phyloP scores from a whole-genome alignment of 805 yeast species.

The Lipomyces kockii region DNA sequence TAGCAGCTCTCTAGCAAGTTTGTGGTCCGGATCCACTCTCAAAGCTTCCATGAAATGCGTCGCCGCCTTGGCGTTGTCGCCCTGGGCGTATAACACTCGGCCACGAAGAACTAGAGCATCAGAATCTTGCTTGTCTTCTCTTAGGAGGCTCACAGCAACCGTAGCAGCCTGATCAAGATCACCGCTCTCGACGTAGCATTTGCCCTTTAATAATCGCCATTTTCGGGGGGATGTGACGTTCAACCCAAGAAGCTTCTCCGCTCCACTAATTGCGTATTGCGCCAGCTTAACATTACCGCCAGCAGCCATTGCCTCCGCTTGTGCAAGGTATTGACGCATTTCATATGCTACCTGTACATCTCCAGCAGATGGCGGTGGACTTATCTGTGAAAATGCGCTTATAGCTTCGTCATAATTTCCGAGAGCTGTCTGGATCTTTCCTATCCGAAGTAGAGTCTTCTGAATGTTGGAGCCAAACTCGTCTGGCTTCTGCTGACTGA shows the following conservation, averaged over 20 bases:
- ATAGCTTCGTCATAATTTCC: conserved; percentile 48
- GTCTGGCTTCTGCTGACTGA: conserved; percentile 21
- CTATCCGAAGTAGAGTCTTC: conserved; percentile 47
- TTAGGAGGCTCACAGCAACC: conserved; percentile 45
- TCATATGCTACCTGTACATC: conserved; percentile 44
- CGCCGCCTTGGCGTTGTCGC: conserved; percentile 47
- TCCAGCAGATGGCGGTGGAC: conserved; percentile 36
- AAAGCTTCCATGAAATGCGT: conserved; percentile 49
- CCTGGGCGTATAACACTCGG: conserved; percentile 45
- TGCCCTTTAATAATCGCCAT: conserved; percentile 46
- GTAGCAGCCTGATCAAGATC: conserved; percentile 47
- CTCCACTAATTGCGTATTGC: conserved; percentile 46
- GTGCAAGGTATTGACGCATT: conserved; percentile 46
- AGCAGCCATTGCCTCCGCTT: conserved; percentile 43
- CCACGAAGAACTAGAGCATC: conserved; percentile 50
- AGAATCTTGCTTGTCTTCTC: conserved; percentile 47
- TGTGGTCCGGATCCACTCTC: conserved; percentile 50
- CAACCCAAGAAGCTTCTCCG: conserved; percentile 46
- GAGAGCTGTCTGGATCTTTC: conserved; percentile 44
- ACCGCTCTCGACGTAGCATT: conserved; percentile 41
- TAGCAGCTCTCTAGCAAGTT: conserved; percentile 44
- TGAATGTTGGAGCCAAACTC: conserved; percentile 43
- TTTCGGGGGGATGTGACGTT: conserved; percentile 44
- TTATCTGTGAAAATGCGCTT: conserved; percentile 37
- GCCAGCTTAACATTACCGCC: conserved; percentile 44